A percentile compares a stretch with the other conserved stretches of the same genome.
Conservation (phyloP, 2,329 filamentous ascomycete genomes). For the Aspergillus melleus region DNA sequence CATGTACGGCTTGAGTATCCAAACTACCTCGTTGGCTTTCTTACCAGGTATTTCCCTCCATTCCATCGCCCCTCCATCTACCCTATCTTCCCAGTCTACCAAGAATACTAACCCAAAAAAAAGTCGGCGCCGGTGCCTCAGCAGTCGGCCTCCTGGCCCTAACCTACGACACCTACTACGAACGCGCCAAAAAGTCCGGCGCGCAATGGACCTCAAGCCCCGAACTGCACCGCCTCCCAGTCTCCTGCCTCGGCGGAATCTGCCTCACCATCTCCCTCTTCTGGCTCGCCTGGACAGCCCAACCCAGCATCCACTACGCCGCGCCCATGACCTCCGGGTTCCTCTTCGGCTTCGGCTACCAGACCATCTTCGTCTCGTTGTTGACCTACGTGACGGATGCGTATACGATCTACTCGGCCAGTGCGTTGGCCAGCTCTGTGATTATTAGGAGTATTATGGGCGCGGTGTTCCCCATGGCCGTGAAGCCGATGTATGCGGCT, state of each 20-base stretch:
- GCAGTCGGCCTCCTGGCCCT: constrained; percentile 63
- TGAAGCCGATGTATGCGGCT: constrained; percentile 37
- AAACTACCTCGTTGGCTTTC: constrained; percentile 67
- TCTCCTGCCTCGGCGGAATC: constrained; percentile 70
- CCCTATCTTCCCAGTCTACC: background rate
- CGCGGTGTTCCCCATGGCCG: constrained; percentile 57
- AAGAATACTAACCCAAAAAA: background rate
- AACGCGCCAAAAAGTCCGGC: constrained; percentile 50
- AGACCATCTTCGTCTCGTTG: constrained; percentile 64
- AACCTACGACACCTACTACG: constrained; percentile 62
- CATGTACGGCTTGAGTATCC: constrained; percentile 64
- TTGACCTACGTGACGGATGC: constrained; percentile 67
- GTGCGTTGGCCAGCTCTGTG: constrained; percentile 54
- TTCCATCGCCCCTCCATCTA: background rate
- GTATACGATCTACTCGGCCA: constrained; percentile 65
- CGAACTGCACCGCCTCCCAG: constrained; percentile 68
- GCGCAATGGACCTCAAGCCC: constrained; percentile 56
- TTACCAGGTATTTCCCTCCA: constrained; percentile 52
- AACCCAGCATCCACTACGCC: constrained; percentile 50
- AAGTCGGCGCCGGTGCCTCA: constrained; percentile 61
- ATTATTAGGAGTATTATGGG: constrained; percentile 54
- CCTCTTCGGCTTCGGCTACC: constrained; percentile 62
- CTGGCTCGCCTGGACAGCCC: constrained; percentile 62
- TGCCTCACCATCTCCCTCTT: constrained; percentile 54
- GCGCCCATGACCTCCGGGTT: constrained; percentile 62